Conservation (phyloP, 176 grass and related monocot genomes). For the Avena insularis region DNA sequence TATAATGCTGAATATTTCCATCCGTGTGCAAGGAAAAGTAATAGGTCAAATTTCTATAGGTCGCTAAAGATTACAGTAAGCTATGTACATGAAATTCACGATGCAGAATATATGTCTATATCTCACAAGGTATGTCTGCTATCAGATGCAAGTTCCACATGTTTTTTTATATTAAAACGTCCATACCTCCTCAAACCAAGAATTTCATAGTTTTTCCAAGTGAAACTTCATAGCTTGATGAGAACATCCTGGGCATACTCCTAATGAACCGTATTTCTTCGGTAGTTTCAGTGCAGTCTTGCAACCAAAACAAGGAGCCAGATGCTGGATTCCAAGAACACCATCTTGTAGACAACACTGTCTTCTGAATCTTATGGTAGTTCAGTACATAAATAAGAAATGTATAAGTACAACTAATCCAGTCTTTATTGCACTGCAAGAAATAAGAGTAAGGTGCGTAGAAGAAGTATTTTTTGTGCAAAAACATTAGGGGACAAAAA, state of each 20-base stretch:
- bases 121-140: neutral
- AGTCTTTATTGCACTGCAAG: no score
- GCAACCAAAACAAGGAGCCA: no score
- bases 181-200: constrained; percentile 74
- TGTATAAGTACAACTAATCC: no score
- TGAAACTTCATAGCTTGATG: no score
- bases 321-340: constrained; percentile 80
- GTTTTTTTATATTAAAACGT: neutral
- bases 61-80: neutral
- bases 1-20: constrained; percentile 51
- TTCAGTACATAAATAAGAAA: no score
- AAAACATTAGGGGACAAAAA: no score
- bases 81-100: neutral
- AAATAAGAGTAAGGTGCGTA: no score
- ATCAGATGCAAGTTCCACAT: neutral
- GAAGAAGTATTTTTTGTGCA: no score
- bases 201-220: constrained; percentile 51
- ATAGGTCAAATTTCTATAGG: constrained; percentile 1
- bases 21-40: constrained; percentile 54
- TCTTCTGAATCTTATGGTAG: no score
- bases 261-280: no score
- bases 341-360: constrained; percentile 48
- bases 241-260: no score
- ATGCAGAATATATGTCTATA: neutral
- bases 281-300: no score